Evolutionary conservation across 1,139 yeast genomes (phyloP).

Genomic region (Sugiyamaella paludigena): DNA sequence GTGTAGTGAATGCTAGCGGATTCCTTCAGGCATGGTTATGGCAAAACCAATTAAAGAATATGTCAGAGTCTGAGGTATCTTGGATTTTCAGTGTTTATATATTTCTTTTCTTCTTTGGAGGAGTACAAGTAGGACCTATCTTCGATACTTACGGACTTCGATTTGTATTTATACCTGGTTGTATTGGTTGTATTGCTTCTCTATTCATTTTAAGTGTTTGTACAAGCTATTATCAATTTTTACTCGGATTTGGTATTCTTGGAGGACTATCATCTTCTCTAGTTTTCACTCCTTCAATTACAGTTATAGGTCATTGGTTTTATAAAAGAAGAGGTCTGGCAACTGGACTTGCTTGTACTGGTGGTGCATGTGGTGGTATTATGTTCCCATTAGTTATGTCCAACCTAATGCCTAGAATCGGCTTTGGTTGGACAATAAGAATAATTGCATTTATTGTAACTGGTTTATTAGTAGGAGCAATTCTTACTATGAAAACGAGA

Average conservation of each 20-base stretch:
- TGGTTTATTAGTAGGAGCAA: constrained; percentile 40
- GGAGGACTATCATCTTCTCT: constrained; percentile 59
- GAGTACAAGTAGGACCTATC: constrained; percentile 57
- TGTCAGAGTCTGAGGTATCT: constrained; percentile 48
- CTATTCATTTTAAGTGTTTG: constrained; percentile 55
- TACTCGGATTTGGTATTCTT: constrained; percentile 54
- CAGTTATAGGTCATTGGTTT: constrained; percentile 64
- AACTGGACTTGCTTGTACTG: constrained; percentile 55
- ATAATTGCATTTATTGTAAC: constrained; percentile 52
- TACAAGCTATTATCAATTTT: constrained; percentile 53
- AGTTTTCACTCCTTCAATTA: constrained; percentile 57
- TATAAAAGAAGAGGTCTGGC: constrained; percentile 54
- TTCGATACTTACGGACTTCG: constrained; percentile 49
- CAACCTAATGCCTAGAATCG: constrained; percentile 45
- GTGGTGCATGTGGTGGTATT: constrained; percentile 64
- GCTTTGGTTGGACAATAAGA: constrained; percentile 63
- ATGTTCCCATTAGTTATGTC: constrained; percentile 57
- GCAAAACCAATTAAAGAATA: constrained; percentile 46
- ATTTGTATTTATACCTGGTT: constrained; percentile 42
- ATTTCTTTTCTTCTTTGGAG: constrained; percentile 56
- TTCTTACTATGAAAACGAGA: constrained; percentile 48
- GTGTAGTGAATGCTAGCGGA: constrained; percentile 58
- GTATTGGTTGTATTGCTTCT: constrained; percentile 47
- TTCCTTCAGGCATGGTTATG: constrained; percentile 59
- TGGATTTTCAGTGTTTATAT: constrained; percentile 64